Conservation (phyloP, 179 eudicot species). For the Beta lomatogona region DNA sequence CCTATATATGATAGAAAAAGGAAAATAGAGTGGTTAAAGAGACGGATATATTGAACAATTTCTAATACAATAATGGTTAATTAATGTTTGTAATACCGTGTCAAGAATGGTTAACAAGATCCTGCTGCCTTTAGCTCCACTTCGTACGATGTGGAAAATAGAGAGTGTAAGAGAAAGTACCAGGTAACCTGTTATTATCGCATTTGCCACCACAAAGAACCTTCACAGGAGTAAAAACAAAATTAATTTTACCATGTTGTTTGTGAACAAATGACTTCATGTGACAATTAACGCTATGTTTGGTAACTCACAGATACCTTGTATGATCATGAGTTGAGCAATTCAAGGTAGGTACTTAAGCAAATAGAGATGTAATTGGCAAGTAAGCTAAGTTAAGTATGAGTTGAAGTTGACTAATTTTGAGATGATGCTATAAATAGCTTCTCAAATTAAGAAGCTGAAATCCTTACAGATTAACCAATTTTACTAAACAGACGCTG, state of each 20-base stretch:
- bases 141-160: constrained; percentile 64
- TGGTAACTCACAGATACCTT: no score
- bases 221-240: constrained; percentile 22
- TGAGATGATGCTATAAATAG: no score
- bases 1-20: constrained; percentile 31
- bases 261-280: not conserved
- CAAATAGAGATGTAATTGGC: no score
- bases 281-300: no score
- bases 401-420: no score
- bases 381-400: no score
- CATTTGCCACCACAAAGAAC: constrained; percentile 81
- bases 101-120: constrained; percentile 65
- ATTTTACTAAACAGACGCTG: no score
- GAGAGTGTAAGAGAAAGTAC: constrained; percentile 74
- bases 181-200: constrained; percentile 62
- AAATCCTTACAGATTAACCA: no score
- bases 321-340: no score
- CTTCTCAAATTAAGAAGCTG: no score
- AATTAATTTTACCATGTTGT: not conserved
- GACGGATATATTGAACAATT: not conserved
- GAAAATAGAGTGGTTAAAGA: not conserved
- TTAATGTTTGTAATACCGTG: constrained; percentile 45
- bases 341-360: no score
- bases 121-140: constrained; percentile 50
- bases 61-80: not conserved